phyloP scores from a whole-genome alignment of 176 grass and related monocot genomes.

The Tuctoria greenei region DNA sequence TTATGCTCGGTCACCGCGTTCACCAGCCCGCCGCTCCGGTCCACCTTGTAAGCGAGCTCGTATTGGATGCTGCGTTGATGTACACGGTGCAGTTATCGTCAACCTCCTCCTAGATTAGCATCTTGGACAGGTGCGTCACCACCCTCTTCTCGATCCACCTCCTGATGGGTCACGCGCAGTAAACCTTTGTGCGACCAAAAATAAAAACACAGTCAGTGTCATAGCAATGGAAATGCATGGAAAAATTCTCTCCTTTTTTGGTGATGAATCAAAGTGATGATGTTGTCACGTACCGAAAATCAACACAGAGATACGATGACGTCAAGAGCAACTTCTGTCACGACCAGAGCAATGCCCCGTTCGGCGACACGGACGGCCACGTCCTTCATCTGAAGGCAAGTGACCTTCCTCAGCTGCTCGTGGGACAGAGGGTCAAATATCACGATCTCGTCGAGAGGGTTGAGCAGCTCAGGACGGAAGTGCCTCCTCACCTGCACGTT shows the following conservation, averaged over 20 bases:
- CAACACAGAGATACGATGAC: constrained; percentile 73
- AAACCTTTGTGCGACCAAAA: constrained; percentile 8
- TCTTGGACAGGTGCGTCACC: constrained; percentile 76
- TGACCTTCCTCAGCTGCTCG: constrained; percentile 86
- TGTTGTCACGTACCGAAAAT: constrained; percentile 39
- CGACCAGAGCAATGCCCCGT: constrained; percentile 73
- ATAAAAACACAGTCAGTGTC: too few species aligned
- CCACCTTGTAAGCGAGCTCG: constrained; percentile 59
- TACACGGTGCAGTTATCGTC: constrained; percentile 85
- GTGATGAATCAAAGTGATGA: too few species aligned
- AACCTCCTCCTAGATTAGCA: constrained; percentile 59
- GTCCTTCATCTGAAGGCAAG: constrained; percentile 93
- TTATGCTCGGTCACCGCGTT: constrained; percentile 56
- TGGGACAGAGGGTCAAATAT: constrained; percentile 85
- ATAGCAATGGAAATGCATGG: too few species aligned
- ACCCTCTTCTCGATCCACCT: constrained; percentile 83
- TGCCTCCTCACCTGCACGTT: constrained; percentile 84
- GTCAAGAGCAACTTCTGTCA: constrained; percentile 83
- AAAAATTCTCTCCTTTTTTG: too few species aligned
- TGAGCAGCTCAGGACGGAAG: constrained; percentile 89
- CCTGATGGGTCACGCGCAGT: constrained; percentile 63
- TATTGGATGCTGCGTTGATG: constrained; percentile 43
- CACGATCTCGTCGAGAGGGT: constrained; percentile 87
- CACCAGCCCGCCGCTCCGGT: constrained; percentile 69
- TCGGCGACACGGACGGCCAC: constrained; percentile 83